phyloP scores from a whole-genome alignment of 345 rosid genomes.

The Xanthoceras sorbifolium region DNA sequence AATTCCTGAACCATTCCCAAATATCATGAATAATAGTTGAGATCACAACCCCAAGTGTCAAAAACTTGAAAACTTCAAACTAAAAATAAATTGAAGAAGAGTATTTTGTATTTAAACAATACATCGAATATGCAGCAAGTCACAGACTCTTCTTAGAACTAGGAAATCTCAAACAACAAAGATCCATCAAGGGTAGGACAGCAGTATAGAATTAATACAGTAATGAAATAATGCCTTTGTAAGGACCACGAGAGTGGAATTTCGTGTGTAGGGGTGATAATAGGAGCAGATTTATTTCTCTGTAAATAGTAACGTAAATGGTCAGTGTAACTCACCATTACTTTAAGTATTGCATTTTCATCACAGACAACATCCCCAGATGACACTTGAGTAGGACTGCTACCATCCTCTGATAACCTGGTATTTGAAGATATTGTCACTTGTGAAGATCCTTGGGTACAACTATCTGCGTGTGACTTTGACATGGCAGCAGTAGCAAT shows the following conservation, averaged over 20 bases:
- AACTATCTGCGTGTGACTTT: slow-evolving; percentile 64
- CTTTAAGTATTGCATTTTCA: slow-evolving; percentile 91
- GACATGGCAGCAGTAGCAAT: slow-evolving; percentile 48
- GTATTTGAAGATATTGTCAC: slow-evolving; percentile 65
- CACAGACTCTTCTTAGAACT: neutral
- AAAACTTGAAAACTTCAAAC: neutral
- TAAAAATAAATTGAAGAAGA: neutral
- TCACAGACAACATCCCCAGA: slow-evolving; percentile 68
- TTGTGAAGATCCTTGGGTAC: slow-evolving; percentile 77
- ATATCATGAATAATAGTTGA: neutral
- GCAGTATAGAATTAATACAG: neutral
- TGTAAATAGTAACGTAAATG: neutral
- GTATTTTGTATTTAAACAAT: neutral
- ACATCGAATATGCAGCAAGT: neutral
- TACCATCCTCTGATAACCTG: slow-evolving; percentile 73
- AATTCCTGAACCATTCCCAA: slow-evolving; percentile 65
- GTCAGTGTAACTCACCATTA: slow-evolving; percentile 68
- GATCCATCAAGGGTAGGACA: neutral
- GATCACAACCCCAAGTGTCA: neutral
- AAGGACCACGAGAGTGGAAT: too few relatives aligned
- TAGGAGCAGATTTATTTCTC: neutral
- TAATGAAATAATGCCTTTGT: too few relatives aligned
- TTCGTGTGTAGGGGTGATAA: too few relatives aligned
- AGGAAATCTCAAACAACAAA: neutral
- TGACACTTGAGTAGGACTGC: slow-evolving; percentile 72